phyloP scores from a whole-genome alignment of 345 rosid genomes.

The Rhodamnia rubescens region DNA sequence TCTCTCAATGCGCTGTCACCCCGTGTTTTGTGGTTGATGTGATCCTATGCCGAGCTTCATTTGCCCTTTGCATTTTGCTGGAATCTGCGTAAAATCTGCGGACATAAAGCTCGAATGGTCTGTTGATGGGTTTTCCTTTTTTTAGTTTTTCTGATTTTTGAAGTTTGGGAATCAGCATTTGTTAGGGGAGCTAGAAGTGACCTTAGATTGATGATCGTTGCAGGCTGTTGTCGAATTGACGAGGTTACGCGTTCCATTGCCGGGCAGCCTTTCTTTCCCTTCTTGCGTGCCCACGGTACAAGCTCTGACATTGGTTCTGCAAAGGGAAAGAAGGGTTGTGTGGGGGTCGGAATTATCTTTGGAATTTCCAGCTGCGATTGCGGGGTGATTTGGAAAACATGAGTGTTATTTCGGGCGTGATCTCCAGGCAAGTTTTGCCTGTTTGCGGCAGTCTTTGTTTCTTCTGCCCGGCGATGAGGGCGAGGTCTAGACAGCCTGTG shows the following conservation, averaged over 20 bases:
- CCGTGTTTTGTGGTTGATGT: not conserved
- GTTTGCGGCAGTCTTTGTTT: constrained; percentile 86
- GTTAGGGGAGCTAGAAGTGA: not conserved
- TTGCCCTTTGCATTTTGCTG: not conserved
- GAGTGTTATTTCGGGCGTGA: constrained; percentile 68
- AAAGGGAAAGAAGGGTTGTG: constrained; percentile 47
- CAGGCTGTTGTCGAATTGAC: not conserved
- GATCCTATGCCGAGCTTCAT: not conserved
- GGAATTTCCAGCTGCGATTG: not conserved
- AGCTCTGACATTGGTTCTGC: constrained; percentile 15
- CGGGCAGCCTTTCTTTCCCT: constrained; percentile 45
- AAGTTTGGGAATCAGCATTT: not conserved
- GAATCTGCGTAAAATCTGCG: not conserved
- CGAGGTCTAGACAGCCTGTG: constrained; percentile 95
- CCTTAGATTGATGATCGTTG: not conserved
- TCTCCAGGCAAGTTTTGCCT: constrained; percentile 90
- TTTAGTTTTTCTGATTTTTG: not conserved
- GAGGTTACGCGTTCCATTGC: not conserved
- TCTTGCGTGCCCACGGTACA: constrained; percentile 30
- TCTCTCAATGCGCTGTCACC: not conserved
- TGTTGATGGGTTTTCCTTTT: not conserved
- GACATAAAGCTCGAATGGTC: not conserved
- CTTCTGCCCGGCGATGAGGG: constrained; percentile 76
- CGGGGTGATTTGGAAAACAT: constrained; percentile 7
- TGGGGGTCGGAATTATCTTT: not conserved